phyloP scores from a whole-genome alignment of 441 rosid species.

The Populus tomentosa region DNA sequence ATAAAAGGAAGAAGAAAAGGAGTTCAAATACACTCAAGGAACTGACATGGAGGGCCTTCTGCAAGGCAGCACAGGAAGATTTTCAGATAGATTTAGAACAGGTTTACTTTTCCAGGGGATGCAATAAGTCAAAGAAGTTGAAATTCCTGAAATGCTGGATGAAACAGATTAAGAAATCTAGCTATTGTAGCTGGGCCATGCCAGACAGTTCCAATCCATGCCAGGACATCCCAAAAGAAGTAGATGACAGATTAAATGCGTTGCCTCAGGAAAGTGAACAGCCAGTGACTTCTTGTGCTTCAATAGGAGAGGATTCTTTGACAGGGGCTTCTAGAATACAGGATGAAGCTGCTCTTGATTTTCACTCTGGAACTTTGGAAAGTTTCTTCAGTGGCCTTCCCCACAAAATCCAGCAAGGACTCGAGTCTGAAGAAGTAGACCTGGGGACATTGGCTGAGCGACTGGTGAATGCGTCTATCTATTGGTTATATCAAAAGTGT shows the following conservation, averaged over 20 bases:
- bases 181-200: slow-evolving; percentile 24
- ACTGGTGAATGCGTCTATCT: slow-evolving; percentile 60
- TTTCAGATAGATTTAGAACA: slow-evolving; percentile 54
- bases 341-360: slow-evolving; percentile 43
- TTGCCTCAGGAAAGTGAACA: slow-evolving; percentile 43
- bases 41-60: slow-evolving; percentile 56
- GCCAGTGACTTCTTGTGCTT: slow-evolving; percentile 43
- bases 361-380: slow-evolving; percentile 44
- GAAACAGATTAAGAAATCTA: slow-evolving; percentile 60
- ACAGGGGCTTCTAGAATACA: slow-evolving; percentile 52
- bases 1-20: too few species aligned
- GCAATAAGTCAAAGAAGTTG: slow-evolving; percentile 55
- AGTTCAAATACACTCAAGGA: too few species aligned
- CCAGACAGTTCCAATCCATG: slow-evolving; percentile 25
- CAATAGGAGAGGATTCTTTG: slow-evolving; percentile 57
- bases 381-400: slow-evolving; percentile 55
- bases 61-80: slow-evolving; percentile 45
- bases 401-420: slow-evolving; percentile 55
- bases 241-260: slow-evolving; percentile 29
- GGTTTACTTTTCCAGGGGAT: slow-evolving; percentile 46
- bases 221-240: slow-evolving; percentile 35
- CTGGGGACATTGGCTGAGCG: slow-evolving; percentile 72
- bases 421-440: slow-evolving; percentile 72
- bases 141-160: slow-evolving; percentile 93
- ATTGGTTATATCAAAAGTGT: slow-evolving; percentile 27